Conservation (phyloP, 2,329 filamentous ascomycete genomes). For the Colletotrichum sublineola region DNA sequence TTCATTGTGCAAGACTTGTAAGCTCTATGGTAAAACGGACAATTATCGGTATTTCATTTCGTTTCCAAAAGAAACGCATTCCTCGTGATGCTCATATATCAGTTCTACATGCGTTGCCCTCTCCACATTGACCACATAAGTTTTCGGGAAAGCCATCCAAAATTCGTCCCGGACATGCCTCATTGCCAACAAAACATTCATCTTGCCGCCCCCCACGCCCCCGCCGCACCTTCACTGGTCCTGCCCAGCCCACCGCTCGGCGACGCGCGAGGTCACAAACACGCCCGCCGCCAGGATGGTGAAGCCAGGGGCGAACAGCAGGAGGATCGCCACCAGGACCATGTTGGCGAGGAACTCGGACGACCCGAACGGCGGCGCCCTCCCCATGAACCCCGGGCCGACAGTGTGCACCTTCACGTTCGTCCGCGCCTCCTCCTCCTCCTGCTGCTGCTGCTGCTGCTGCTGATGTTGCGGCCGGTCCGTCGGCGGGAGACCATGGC, state of each 20-base stretch:
- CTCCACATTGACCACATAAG: background rate
- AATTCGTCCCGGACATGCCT: background rate
- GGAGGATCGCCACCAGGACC: constrained; percentile 27
- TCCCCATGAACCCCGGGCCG: constrained; percentile 29
- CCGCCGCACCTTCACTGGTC: background rate
- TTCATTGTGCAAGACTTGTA: too few species aligned
- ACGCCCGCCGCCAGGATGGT: constrained; percentile 35
- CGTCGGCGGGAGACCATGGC: too few species aligned
- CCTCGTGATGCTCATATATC: background rate
- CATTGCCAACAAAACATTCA: background rate
- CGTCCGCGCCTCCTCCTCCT: background rate
- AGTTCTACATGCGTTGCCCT: background rate
- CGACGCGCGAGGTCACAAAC: constrained; percentile 35
- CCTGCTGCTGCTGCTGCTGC: too few species aligned
- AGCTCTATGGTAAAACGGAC: too few species aligned
- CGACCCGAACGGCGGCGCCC: constrained; percentile 30
- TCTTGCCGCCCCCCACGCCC: background rate
- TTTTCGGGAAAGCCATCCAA: constrained; percentile 1
- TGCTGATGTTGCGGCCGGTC: too few species aligned
- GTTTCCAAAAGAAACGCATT: background rate
- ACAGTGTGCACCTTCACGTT: constrained; percentile 30
- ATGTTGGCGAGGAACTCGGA: constrained; percentile 37
- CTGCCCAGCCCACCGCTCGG: constrained; percentile 31
- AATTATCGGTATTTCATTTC: background rate
- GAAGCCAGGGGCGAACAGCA: constrained; percentile 37